Evolutionary conservation across 108 stramenopile species (phyloP).

Genomic region (Licmophora abbreviata): DNA sequence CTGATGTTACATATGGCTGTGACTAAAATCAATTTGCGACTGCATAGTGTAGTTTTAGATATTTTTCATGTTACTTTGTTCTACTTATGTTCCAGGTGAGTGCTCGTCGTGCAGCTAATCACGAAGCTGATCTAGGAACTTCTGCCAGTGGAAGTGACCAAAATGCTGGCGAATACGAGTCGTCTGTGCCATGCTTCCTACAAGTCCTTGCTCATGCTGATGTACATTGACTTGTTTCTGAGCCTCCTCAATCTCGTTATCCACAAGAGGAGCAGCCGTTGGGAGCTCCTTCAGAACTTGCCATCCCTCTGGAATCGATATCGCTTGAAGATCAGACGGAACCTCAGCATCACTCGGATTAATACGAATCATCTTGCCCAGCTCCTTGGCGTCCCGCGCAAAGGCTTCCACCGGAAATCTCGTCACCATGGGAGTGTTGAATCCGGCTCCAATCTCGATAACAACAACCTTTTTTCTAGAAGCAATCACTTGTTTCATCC

Average conservation of each 20-base stretch:
- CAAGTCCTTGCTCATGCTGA: not conserved
- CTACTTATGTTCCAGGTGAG: too few relatives aligned
- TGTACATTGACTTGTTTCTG: slow-evolving; percentile 1
- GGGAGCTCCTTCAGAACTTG: slow-evolving; percentile 10
- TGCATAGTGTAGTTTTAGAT: too few relatives aligned
- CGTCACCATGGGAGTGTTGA: slow-evolving; percentile 23
- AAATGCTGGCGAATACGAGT: not conserved
- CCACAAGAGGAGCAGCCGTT: not conserved
- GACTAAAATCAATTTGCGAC: too few relatives aligned
- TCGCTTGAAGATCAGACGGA: slow-evolving; percentile 7
- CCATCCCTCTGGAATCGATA: slow-evolving; percentile 19
- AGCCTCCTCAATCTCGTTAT: not conserved
- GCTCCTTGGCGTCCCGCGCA: slow-evolving; percentile 5
- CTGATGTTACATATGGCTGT: too few relatives aligned
- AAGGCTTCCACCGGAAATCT: slow-evolving; percentile 16
- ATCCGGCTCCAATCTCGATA: slow-evolving; percentile 23
- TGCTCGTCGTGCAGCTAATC: too few relatives aligned
- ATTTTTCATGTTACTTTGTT: too few relatives aligned
- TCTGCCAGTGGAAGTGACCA: slow-evolving; percentile 10
- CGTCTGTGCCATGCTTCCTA: not conserved
- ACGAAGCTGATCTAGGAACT: slow-evolving; percentile 8
- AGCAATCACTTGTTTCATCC: slow-evolving; percentile 6
- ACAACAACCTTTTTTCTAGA: slow-evolving; percentile 3
- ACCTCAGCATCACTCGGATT: slow-evolving; percentile 17
- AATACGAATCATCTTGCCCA: slow-evolving; percentile 12